Base-by-base conservation (phyloP, 106 monocot species). In the Agapanthus africanus region DNA sequence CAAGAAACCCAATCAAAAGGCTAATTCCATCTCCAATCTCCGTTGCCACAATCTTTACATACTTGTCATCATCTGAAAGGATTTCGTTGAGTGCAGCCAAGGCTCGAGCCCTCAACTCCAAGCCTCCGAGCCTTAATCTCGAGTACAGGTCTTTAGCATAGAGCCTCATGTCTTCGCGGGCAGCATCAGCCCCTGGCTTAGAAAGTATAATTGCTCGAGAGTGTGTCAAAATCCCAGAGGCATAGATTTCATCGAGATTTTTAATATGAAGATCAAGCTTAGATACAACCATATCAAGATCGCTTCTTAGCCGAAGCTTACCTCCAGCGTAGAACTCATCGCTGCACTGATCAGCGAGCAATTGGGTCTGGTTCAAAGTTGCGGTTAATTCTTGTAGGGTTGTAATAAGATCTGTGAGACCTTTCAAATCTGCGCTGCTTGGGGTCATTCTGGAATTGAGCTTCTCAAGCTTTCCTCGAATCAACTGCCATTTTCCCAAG, bases 91-190 rank as follows among this genome's bases (percentile, higher is more conserved):
- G 79, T 11, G 81, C 69, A 4, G 54, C 54, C 37, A 84, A 47
- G 7, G 88, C 81, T 68, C 50, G 56, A 6, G 33, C 28, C 37
- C 64, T 79, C 76, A 88, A 74, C 44, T 79, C 79, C 10, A 54
- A 33, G 34, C 61, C 74, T 14, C 85, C 83, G 19, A 79, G 79
- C 59, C 37, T 79, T 19, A 79, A 70, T 54, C 88, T 69, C 18
- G 79, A 63, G 26, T 81, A 68, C 15, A 88, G 64, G 46, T 88
- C 88, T 40, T 69, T 79, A 11, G 76, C 64, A 72, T 88, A 88
- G 81, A 84, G 77, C 70, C 77, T 76, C 75, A 84, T 69, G 76
- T 84, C 81, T 44, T 88, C 84, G 11, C 81, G 66, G 40, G 68
- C 71, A 28, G 84, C 78, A 5, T 65, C 76, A 23, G 21, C 26